Conservation (phyloP, 331 rosid species). For the Malus hybrid region DNA sequence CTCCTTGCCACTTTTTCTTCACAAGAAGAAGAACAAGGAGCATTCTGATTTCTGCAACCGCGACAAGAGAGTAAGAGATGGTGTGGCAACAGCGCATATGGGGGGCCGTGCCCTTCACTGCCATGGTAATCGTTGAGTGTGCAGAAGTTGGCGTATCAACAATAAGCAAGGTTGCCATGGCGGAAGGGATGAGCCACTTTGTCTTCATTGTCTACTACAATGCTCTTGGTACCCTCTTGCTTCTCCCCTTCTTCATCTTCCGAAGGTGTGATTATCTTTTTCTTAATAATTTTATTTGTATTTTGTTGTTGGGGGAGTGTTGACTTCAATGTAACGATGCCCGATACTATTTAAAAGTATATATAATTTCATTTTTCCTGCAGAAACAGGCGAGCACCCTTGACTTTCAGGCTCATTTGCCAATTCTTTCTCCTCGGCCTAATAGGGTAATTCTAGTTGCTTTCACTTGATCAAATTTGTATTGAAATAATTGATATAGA, state of each 20-base stretch:
- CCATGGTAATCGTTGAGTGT: slow-evolving; percentile 10
- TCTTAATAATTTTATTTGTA: too few relatives aligned
- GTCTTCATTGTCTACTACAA: slow-evolving; percentile 19
- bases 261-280: not conserved
- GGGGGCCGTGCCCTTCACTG: slow-evolving; percentile 4
- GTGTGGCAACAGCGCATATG: not conserved
- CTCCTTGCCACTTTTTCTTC: not conserved
- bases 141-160: slow-evolving; percentile 17
- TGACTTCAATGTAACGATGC: not conserved
- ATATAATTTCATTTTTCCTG: not conserved
- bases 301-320: too few relatives aligned
- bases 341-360: too few relatives aligned
- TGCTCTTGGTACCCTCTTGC: slow-evolving; percentile 12
- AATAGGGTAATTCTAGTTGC: slow-evolving; percentile 1
- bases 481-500: not conserved
- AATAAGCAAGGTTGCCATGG: slow-evolving; percentile 11
- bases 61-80: not conserved
- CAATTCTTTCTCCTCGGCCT: slow-evolving; percentile 15
- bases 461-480: not conserved
- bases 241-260: slow-evolving; percentile 5
- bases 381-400: slow-evolving; percentile 7
- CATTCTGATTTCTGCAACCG: not conserved
- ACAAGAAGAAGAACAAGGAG: not conserved
- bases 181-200: slow-evolving; percentile 13
- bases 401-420: slow-evolving; percentile 3